phyloP scores from a whole-genome alignment of 208 protist species.

The Angomonas ambiguus region DNA sequence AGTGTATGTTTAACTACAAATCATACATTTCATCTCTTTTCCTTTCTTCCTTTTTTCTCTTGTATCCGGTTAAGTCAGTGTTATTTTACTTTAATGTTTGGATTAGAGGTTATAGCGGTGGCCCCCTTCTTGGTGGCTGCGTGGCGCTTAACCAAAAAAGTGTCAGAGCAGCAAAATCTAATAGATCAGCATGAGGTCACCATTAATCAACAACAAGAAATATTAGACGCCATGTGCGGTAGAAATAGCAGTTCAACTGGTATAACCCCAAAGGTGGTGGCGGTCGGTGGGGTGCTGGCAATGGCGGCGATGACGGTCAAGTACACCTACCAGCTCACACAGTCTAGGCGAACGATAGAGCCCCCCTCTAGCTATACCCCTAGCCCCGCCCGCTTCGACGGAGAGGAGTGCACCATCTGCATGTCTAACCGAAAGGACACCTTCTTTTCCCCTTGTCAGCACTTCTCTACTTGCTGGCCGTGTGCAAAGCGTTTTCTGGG shows the following conservation, averaged over 20 bases:
- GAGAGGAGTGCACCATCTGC: conserved; percentile 70
- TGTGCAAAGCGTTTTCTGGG: conserved; percentile 33
- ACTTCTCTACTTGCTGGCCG: conserved; percentile 65
- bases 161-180: conserved; percentile 46
- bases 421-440: conserved; percentile 57
- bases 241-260: background rate
- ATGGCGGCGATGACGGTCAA: conserved; percentile 18
- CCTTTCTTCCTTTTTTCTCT: conserved; percentile 16
- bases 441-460: conserved; percentile 61
- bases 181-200: conserved; percentile 57
- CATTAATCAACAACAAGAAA: conserved; percentile 53
- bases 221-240: conserved; percentile 38
- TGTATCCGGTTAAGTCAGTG: conserved; percentile 6
- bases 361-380: conserved; percentile 57
- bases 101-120: conserved; percentile 35
- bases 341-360: background rate
- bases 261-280: conserved; percentile 11
- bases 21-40: conserved; percentile 12
- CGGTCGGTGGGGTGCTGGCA: conserved; percentile 18
- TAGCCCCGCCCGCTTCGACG: conserved; percentile 32
- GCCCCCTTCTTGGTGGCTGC: conserved; percentile 45
- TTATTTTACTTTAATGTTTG: conserved; percentile 18
- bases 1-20: too few species aligned
- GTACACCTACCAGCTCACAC: conserved; percentile 21
- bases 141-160: conserved; percentile 51